Conservation (phyloP, 352 stramenopile genomes). For the Thalassiosira pacifica region DNA sequence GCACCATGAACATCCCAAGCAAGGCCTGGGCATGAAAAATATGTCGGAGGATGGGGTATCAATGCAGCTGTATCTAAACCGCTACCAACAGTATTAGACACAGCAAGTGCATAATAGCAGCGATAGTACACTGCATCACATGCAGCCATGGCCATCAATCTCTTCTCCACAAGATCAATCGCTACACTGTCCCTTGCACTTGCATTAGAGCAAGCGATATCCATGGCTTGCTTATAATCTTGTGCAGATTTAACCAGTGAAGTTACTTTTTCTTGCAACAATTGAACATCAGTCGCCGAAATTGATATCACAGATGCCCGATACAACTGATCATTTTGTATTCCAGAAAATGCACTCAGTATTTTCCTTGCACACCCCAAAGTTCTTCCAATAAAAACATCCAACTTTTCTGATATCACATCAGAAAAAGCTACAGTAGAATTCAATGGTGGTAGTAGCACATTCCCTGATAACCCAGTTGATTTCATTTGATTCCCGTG, state of each 20-base stretch:
- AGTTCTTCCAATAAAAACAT: conserved; percentile 36
- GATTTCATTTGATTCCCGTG: conserved; percentile 1
- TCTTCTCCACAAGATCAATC: conserved; percentile 46
- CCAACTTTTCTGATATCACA: conserved; percentile 49
- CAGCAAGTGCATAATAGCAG: conserved; percentile 79
- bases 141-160: conserved; percentile 46
- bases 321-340: neutral
- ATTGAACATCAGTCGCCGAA: conserved; percentile 36
- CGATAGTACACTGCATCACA: conserved; percentile 83
- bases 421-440: conserved; percentile 32
- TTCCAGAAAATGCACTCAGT: conserved; percentile 6
- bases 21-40: conserved; percentile 66
- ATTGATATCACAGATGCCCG: conserved; percentile 18
- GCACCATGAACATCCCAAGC: conserved; percentile 54
- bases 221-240: conserved; percentile 47
- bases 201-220: neutral
- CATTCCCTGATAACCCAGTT: neutral
- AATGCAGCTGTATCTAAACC: conserved; percentile 32
- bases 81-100: neutral
- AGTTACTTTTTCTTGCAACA: conserved; percentile 51
- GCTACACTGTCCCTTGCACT: conserved; percentile 9
- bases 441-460: conserved; percentile 41
- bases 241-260: conserved; percentile 33
- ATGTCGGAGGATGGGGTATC: conserved; percentile 74
- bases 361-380: conserved; percentile 47